Evolutionary conservation across 2,329 filamentous ascomycete genomes (phyloP), one percentile per base, ranked within the genome.

Genomic region (Alternaria angustiovoidea): DNA sequence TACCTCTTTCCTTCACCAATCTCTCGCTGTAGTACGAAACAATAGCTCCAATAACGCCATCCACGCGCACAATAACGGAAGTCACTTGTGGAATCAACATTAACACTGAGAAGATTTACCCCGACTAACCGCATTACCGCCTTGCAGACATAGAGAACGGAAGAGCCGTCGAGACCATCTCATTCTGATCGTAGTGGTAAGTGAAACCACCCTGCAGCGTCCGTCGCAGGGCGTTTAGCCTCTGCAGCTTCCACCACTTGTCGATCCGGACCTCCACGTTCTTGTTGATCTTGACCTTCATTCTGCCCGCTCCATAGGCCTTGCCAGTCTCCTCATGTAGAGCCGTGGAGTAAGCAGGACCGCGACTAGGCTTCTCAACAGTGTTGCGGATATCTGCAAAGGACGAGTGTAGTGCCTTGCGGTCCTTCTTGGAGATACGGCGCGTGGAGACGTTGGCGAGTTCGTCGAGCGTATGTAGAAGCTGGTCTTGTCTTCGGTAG

Each of bases 181-280:
- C 75, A 38, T 79, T 79, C 53, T 78, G 72, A 47, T 77, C 73
- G 48, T 76, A 78, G 49, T 79, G 77, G 30, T 74, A 69, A 6
- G 70, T 65, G 57, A 79, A 78, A 0, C 77, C 77, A 20, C 75
- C 75, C 59, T 87, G 85, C 41, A 91, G 78, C 30, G 88, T 79
- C 39, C 88, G 79, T 70, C 87, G 84, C 54, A 92, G 77, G 3
- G 85, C 84, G 61, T 88, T 86, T 51, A 91, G 77, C 30, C 89
- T 82, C 66, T 87, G 82, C 68, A 91, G 80, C 76, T 92, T 92
- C 89, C 89, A 92, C 90, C 90, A 92, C 65, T 85, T 85, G 75
- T 92, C 88, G 51, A 92, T 87, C 51, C 81, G 84, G 81, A 91
- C 86, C 54, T 85, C 83, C 3, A 87, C 86, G 47, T 83, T 84